Percentiles rank a stretch among this genome's conserved stretches.
Conservation (phyloP, 352 stramenopile genomes). For the Blastocystis sp. region DNA sequence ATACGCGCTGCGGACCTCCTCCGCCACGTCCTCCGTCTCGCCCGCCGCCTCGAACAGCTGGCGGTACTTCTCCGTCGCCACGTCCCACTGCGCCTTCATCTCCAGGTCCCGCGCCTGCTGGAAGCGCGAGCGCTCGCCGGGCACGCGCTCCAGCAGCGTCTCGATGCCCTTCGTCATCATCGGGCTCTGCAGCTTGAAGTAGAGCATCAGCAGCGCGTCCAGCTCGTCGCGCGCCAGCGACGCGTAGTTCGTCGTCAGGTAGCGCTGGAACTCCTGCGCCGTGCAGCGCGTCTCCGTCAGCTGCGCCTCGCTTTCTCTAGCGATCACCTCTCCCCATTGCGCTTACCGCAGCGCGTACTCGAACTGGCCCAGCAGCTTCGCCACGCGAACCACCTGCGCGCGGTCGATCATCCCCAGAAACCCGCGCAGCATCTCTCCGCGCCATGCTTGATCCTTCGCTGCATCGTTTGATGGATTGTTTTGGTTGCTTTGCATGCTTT, state of each 20-base stretch:
- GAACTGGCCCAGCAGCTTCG: background rate
- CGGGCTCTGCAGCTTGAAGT: conserved; percentile 15
- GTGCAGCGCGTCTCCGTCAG: background rate
- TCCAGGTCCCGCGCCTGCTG: conserved; percentile 29
- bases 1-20: background rate
- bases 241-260: background rate
- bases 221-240: background rate
- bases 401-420: background rate
- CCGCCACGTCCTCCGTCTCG: background rate
- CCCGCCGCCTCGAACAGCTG: background rate
- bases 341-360: background rate
- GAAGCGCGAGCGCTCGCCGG: background rate
- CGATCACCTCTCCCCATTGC: background rate
- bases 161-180: background rate
- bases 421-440: background rate
- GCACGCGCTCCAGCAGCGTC: background rate
- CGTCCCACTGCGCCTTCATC: conserved; percentile 17
- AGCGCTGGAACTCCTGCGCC: background rate
- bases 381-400: background rate
- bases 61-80: background rate
- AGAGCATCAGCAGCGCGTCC: conserved; percentile 6
- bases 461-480: no score
- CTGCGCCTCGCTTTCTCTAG: background rate
- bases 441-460: background rate
- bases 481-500: no score